Conservation (phyloP, 2,329 filamentous ascomycete species). For the Cercospora sp. region DNA sequence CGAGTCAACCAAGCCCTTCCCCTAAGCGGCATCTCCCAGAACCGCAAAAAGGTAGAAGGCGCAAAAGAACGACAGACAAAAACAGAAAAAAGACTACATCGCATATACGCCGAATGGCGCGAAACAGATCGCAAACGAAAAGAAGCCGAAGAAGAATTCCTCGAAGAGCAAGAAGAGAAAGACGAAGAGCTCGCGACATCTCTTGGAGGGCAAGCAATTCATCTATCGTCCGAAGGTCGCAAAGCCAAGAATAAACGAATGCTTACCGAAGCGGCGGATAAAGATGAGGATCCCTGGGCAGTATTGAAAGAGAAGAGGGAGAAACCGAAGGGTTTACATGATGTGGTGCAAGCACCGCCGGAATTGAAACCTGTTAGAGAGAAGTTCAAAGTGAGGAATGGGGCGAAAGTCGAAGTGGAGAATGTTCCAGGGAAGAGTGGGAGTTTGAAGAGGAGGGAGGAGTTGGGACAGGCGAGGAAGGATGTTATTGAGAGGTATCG, state of each 20-base stretch:
- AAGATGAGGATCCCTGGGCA: slow-evolving; percentile 74
- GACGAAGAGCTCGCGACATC: slow-evolving; percentile 63
- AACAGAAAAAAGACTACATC: slow-evolving; percentile 76
- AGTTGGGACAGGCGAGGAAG: slow-evolving; percentile 67
- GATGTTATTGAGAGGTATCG: slow-evolving; percentile 74
- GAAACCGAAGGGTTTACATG: slow-evolving; percentile 51
- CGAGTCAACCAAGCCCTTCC: slow-evolving; percentile 85
- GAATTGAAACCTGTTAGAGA: slow-evolving; percentile 64
- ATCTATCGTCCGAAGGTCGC: slow-evolving; percentile 58
- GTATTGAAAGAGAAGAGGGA: slow-evolving; percentile 67
- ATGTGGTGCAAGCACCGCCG: slow-evolving; percentile 74
- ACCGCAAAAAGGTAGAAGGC: slow-evolving; percentile 63
- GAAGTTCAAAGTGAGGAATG: slow-evolving; percentile 65
- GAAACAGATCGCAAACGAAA: slow-evolving; percentile 77
- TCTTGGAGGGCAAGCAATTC: slow-evolving; percentile 63
- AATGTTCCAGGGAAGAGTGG: slow-evolving; percentile 69
- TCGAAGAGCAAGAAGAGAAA: slow-evolving; percentile 63
- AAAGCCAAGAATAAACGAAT: slow-evolving; percentile 47
- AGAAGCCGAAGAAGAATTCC: slow-evolving; percentile 72
- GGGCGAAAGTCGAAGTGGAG: slow-evolving; percentile 65
- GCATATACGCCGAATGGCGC: slow-evolving; percentile 62
- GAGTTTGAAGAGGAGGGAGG: slow-evolving; percentile 70
- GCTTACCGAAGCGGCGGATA: slow-evolving; percentile 50
- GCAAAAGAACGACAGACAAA: slow-evolving; percentile 71
- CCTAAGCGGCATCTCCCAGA: slow-evolving; percentile 63